Evolutionary conservation across 495 filamentous ascomycete genomes (phyloP), one percentile per base, ranked within the genome.

Genomic region (Aspergillus campestris): DNA sequence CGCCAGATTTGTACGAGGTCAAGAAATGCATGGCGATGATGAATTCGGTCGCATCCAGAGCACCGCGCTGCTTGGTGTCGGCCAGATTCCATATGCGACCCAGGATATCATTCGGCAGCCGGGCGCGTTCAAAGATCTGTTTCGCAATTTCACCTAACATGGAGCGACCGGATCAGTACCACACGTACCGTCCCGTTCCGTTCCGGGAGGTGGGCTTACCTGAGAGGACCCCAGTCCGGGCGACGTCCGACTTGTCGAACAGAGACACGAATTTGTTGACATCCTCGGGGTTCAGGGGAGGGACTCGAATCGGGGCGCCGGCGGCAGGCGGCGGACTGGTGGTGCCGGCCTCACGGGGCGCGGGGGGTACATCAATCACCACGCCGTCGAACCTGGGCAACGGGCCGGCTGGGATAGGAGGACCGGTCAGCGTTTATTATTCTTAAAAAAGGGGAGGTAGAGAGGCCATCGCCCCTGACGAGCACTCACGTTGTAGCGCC

Each of bases 21-120:
- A 98, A 72, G 28, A 98, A 74, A 68, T 98, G 92, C 92, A 98
- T 98, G 8, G 94, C 91, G 54, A 98, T 92, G 55, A 96, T 84
- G 61, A 98, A 98, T 48, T 97, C 92, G 9, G 89, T 91, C 52
- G 80, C 72, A 50, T 86, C 86, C n/a, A 98, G 77, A 31, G 81
- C 82, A 24, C 92, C 94, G 42, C 89, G 80, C 60, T 95, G 87
- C 59, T 95, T 87, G 1, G 86, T 89, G 64, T 98, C 92, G 8
- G 89, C 83, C 38, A 98, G 75, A 55, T 84, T 88, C 92, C 92
- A 98, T 62, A 98, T 96, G 42, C 84, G 81, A 8, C 88, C 92
- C 13, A 98, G 74, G 2, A 86, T 73, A 52, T 96, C 89, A 60
- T 94, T 97, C 1, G 92, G 86, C 24, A 97, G 73, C 29, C 84